phyloP scores from a whole-genome alignment of 192 early-diverging fungal genomes.

The Backusella morwellensis region DNA sequence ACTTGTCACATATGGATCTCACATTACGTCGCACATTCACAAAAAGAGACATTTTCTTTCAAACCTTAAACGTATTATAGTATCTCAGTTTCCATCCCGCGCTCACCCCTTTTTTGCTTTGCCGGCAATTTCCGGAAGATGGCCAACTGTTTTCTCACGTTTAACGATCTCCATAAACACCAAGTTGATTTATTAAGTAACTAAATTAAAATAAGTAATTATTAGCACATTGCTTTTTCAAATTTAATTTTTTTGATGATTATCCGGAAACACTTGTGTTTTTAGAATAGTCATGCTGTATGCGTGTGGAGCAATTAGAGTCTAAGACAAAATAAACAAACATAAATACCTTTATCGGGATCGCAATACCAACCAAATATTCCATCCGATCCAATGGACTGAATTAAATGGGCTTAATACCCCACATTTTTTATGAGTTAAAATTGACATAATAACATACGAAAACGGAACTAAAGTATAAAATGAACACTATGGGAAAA shows the following conservation, averaged over 20 bases:
- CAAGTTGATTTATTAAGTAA: background rate
- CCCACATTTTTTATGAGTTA: conserved; percentile 5
- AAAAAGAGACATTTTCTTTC: background rate
- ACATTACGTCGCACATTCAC: background rate
- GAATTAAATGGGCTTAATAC: background rate
- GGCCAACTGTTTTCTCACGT: background rate
- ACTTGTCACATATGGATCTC: background rate
- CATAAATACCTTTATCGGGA: background rate
- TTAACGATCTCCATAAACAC: background rate
- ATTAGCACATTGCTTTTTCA: background rate
- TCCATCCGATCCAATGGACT: background rate
- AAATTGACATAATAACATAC: background rate
- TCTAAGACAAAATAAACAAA: conserved; percentile 5
- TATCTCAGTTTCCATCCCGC: background rate
- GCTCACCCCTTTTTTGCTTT: background rate
- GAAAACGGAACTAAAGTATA: background rate
- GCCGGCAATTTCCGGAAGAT: background rate
- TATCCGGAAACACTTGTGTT: conserved; percentile 1
- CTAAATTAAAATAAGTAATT: background rate
- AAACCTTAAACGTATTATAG: background rate
- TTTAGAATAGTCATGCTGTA: conserved; percentile 6
- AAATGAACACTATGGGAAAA: no score
- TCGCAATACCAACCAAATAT: background rate
- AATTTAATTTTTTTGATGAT: background rate
- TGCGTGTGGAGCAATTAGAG: background rate